Evolutionary conservation across 2,329 filamentous ascomycete species (phyloP), one percentile per base, ranked within the genome.

Genomic region (Aspergillus versicolor): DNA sequence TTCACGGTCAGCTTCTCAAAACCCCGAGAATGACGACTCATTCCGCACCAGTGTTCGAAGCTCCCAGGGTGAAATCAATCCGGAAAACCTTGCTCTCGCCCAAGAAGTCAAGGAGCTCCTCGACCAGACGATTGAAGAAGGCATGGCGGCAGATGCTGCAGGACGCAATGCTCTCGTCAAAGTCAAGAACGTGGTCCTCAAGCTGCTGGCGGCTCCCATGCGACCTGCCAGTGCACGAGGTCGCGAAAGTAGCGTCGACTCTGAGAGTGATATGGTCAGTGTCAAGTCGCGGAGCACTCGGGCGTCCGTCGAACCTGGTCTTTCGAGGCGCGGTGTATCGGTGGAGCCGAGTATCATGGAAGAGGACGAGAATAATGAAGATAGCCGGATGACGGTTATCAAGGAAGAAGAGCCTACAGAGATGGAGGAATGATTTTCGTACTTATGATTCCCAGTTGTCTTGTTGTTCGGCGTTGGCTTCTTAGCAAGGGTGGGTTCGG

Each of bases 11-110:
- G 65, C 70, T 5, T 75, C 73, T 37, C 70, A 72, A 12, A 68
- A 62, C n/a, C 74, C 82, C 32, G 79, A 83, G 30, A 86, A 87
- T 2, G 86, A 90, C 3, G 86, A 90, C 40, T 44, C 75, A 84
- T 55, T 80, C 79, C 19, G 88, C 86, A 71, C 68, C 15, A 76
- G 73, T 48, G 65, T 67, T 19, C 69, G 71, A 48, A 77, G 79
- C 46, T 76, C 75, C 4, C 77, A 84, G 9, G 76, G 82, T 44
- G 75, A 74, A 21, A 76, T 79, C 46, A 72, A 81, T 2, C 81
- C 81, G 1, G 72, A 77, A 2, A 82, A 86, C 52, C 77, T 77
- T 5, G 77, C 82, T 19, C 76, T 82, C 32, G 76, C 80, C 5
- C 83, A 84, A 46, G 74, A 77, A 21, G 73, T 86, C n/a, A 77